phyloP scores from a whole-genome alignment of 306 rosid genomes.

The Lathyrus aphaca region DNA sequence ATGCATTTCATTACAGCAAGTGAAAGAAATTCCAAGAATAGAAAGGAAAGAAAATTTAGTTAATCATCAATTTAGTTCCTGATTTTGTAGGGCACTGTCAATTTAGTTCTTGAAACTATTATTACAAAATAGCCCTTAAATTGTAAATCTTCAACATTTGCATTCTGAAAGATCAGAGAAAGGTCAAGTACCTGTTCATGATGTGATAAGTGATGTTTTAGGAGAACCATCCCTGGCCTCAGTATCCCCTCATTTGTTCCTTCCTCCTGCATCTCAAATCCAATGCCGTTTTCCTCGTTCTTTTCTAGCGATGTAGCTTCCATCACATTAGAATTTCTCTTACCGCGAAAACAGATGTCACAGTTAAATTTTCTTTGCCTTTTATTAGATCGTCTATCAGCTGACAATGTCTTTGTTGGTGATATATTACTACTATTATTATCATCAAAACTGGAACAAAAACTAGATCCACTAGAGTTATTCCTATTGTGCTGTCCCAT shows the following conservation, averaged over 20 bases:
- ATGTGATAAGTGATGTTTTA: slow-evolving; percentile 48
- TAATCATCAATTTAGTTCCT: not conserved
- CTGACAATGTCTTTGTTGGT: not conserved
- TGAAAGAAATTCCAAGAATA: not conserved
- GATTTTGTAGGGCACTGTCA: not conserved
- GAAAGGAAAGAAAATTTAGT: not conserved
- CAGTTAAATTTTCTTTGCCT: slow-evolving; percentile 26
- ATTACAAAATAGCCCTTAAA: not conserved
- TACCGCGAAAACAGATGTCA: slow-evolving; percentile 49
- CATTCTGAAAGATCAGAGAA: not conserved
- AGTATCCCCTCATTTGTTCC: slow-evolving; percentile 27
- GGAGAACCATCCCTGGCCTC: slow-evolving; percentile 71
- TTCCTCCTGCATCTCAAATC: slow-evolving; percentile 11
- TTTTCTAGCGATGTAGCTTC: slow-evolving; percentile 9
- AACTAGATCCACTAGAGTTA: not conserved
- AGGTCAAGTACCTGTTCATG: slow-evolving; percentile 13
- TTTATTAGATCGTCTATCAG: not conserved
- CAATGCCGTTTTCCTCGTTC: slow-evolving; percentile 10
- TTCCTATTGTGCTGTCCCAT: not conserved
- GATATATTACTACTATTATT: not conserved
- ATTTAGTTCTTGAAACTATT: not conserved
- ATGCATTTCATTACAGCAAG: not conserved
- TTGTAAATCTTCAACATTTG: not conserved
- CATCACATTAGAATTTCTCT: slow-evolving; percentile 2
- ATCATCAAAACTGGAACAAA: slow-evolving; percentile 20